Conservation (phyloP, 352 stramenopile species). For the Globisporangium orthogonon region DNA sequence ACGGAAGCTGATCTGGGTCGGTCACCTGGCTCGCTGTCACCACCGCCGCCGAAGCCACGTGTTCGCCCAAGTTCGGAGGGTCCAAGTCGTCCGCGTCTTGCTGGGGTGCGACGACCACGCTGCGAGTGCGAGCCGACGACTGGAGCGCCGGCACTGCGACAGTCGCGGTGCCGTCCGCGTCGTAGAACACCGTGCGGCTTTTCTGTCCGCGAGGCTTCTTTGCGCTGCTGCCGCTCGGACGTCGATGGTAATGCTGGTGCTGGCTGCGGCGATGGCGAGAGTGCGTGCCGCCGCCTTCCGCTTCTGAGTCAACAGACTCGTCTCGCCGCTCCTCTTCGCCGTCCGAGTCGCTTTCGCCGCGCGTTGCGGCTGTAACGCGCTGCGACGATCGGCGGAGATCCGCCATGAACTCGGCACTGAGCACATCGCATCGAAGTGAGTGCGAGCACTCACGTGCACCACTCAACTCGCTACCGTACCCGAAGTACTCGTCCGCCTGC, state of each 20-base stretch:
- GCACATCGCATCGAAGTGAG: neutral
- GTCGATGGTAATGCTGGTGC: constrained; percentile 3
- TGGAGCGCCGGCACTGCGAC: constrained; percentile 5
- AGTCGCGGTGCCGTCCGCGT: constrained; percentile 25
- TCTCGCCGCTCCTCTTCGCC: constrained; percentile 17
- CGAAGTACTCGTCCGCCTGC: constrained; percentile 63
- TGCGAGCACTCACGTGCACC: neutral
- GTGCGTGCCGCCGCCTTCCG: constrained; percentile 7
- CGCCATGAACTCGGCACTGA: constrained; percentile 52
- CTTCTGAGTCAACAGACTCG: constrained; percentile 6
- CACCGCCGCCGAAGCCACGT: constrained; percentile 1
- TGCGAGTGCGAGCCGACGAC: constrained; percentile 3
- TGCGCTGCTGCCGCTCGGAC: neutral
- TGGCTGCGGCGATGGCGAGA: constrained; percentile 2
- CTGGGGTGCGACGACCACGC: neutral
- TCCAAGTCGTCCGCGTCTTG: too few relatives aligned
- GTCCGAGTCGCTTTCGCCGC: constrained; percentile 14
- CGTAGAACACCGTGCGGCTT: constrained; percentile 32
- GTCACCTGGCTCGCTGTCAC: constrained; percentile 15
- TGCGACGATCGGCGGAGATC: constrained; percentile 23
- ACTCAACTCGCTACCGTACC: constrained; percentile 12
- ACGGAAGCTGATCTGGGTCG: constrained; percentile 35
- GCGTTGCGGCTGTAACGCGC: constrained; percentile 7
- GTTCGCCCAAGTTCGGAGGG: neutral
- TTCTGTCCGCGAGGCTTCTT: constrained; percentile 5